Conservation (phyloP, 139 green algal species). For the Axilococcus clingmanii region DNA sequence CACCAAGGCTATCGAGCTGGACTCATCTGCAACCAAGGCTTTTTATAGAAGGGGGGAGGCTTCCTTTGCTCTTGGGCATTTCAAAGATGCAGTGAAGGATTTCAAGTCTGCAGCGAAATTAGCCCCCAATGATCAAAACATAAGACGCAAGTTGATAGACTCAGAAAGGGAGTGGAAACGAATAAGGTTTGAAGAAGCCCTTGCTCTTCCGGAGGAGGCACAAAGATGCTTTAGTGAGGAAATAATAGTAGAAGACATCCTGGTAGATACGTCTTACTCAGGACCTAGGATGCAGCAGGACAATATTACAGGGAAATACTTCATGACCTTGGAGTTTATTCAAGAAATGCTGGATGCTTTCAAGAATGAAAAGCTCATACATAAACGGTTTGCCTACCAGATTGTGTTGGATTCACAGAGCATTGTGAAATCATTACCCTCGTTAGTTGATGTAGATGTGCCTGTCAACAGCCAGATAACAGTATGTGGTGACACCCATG, state of each 20-base stretch:
- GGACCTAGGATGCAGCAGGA: constrained; percentile 70
- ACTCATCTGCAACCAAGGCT: constrained; percentile 82
- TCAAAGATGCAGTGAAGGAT: constrained; percentile 84
- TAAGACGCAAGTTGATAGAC: constrained; percentile 74
- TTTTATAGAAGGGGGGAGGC: constrained; percentile 92
- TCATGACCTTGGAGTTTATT: constrained; percentile 77
- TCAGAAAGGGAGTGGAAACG: constrained; percentile 86
- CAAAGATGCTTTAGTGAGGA: constrained; percentile 26
- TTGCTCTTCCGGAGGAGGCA: constrained; percentile 49
- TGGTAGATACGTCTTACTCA: constrained; percentile 74
- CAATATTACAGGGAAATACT: constrained; percentile 39
- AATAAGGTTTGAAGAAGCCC: constrained; percentile 77
- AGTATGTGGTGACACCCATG: constrained; percentile 85
- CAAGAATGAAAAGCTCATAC: constrained; percentile 71
- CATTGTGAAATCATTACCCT: constrained; percentile 44
- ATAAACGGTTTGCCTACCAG: constrained; percentile 59
- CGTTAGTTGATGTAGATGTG: constrained; percentile 69
- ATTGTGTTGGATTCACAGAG: constrained; percentile 44
- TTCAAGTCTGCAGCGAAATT: constrained; percentile 70
- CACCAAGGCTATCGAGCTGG: constrained; percentile 67
- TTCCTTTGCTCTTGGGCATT: constrained; percentile 75
- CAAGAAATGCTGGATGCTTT: constrained; percentile 85
- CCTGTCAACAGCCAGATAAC: constrained; percentile 54
- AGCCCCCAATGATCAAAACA: constrained; percentile 74
- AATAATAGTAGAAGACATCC: constrained; percentile 60